phyloP scores from a whole-genome alignment of 352 stramenopile genomes.

The Phytophthora syringae region DNA sequence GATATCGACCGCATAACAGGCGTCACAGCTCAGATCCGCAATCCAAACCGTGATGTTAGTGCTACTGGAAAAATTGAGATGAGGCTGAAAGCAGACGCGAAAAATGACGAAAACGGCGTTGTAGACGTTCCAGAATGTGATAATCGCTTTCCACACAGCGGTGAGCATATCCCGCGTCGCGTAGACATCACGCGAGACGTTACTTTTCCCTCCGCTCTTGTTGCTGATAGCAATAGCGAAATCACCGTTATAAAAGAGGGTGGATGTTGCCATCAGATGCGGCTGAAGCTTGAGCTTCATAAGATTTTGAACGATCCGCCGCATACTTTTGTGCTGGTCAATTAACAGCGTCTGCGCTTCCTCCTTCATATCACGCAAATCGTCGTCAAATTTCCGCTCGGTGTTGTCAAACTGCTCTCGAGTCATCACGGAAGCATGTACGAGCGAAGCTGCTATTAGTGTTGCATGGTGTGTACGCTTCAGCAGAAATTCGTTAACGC shows the following conservation, averaged over 20 bases:
- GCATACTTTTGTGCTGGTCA: constrained; percentile 43
- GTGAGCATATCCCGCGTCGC: constrained; percentile 28
- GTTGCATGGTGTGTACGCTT: constrained; percentile 49
- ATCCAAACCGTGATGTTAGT: constrained; percentile 34
- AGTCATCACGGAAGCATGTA: constrained; percentile 77
- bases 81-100: constrained; percentile 67
- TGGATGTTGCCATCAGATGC: constrained; percentile 51
- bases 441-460: constrained; percentile 49
- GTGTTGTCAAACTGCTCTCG: constrained; percentile 75
- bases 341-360: constrained; percentile 49
- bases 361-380: constrained; percentile 58
- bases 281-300: constrained; percentile 60
- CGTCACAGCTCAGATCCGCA: constrained; percentile 61
- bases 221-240: background rate
- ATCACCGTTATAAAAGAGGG: constrained; percentile 67
- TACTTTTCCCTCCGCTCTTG: background rate
- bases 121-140: constrained; percentile 75
- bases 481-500: constrained; percentile 72
- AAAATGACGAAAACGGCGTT: constrained; percentile 74
- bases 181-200: constrained; percentile 14
- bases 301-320: constrained; percentile 53
- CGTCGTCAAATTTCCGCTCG: constrained; percentile 64
- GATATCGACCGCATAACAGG: constrained; percentile 61
- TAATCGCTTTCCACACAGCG: constrained; percentile 51
- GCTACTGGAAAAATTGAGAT: constrained; percentile 41